Evolutionary conservation across 2,329 filamentous ascomycete species (phyloP), one percentile per base, ranked within the genome.

Genomic region (Epichloe amarillans): DNA sequence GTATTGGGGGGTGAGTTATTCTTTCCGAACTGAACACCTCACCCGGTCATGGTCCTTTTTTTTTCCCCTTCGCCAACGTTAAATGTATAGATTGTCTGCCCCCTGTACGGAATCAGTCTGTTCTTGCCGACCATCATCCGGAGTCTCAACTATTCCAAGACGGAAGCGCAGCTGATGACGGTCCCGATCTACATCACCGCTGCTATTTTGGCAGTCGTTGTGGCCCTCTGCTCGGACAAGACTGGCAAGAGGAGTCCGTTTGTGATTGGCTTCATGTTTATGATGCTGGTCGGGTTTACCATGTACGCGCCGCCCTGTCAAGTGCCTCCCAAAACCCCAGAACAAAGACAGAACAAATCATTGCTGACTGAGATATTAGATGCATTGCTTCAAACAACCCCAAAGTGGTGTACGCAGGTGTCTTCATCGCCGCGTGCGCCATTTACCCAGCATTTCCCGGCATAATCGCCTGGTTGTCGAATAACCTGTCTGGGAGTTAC

Each of bases 371-470:
- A 17, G 7, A 65, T 54, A 65, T 54, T 49, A 80, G 77, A 56
- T 83, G 80, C 64, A 75, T 83, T 37, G 71, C 73, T 2, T 77
- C 75, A 52, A 57, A 60, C 3, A 80, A 82, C 51, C 72, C 80
- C 1, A 71, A 71, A 1, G 80, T 81, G 0, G 72, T 80, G 11
- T 95, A 94, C 57, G 84, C 78, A 0, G 88, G 84, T 0, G 83
- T 83, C 0, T 94, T 90, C 64, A 69, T 94, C 0, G 84, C 80
- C 0, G 84, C 87, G 0, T 76, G 87, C 52, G 84, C 85, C 2
- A 89, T 93, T 51, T 93, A 91, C 57, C 86, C 88, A 0, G 82
- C 79, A 30, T 85, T 93, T 52, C 72, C 86, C 0, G 90, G 90
- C 49, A 84, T 84, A 0, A 84, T 94, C 47, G 75, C 83, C 0